Evolutionary conservation across 768 basidiomycete species (phyloP), one percentile per base, ranked within the genome.

Genomic region (Russula virescens): DNA sequence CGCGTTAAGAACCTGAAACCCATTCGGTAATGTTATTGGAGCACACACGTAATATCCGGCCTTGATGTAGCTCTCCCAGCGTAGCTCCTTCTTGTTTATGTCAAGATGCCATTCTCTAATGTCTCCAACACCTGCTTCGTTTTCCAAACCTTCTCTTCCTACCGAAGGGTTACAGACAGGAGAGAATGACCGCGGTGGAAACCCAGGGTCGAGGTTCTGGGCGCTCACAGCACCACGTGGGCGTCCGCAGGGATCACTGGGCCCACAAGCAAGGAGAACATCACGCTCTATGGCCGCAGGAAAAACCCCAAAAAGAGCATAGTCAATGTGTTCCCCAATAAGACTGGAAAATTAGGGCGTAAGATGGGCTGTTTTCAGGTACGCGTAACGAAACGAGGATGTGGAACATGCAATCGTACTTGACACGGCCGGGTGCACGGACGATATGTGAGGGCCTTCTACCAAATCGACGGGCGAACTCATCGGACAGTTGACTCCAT

Each of bases 51-150:
- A 88, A 69, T 90, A 91, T 19, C 88, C 89, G 1, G 89, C 90
- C 71, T 93, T 92, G 68, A 94, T 83, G 71, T 92, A 94, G 69
- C 87, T 91, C 70, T 91, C 89, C 92, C 91, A 94, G 54, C 87
- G 76, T 40, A 91, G 74, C 65, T 85, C 80, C 40, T 79, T 76
- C 38, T 80, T 86, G 69, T 87, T 80, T 64, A 92, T 92, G 53
- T 87, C 88, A 16, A 94, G 75, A 66, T 86, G 78, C 92, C 92
- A 93, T 21, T 75, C 72, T 64, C 81, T 79, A 16, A 74, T 73
- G 62, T 75, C 75, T 19, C 80, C 79, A 14, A 74, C 74, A 62
- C 75, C 75, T 19, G 77, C 79, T 3, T 65, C 70, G 47, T 78
- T 71, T 0, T 59, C 0, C 71, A 70, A 25, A 70, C 64, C 0